A percentile compares a stretch with the other conserved stretches of the same genome.
These are phyloP conservation scores for Hymenoscyphus fructigenus DNA, from an alignment of 2,329 filamentous ascomycete species.

Conservation along the genomic window DNA sequence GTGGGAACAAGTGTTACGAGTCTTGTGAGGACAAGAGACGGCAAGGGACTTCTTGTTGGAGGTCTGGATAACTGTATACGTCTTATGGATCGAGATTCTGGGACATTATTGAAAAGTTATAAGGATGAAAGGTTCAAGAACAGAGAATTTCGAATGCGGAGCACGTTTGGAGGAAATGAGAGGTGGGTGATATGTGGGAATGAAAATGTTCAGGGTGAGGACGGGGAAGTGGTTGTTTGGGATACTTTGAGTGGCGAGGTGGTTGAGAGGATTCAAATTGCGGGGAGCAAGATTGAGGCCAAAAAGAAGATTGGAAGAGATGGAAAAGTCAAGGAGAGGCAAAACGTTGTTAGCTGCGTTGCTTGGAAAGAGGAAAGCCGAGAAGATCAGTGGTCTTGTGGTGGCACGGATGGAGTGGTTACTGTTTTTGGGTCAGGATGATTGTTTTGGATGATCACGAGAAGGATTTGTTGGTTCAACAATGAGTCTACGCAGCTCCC, in stretches of 20 bases:
- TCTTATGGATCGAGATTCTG: conserved; percentile 76
- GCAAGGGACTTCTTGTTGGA: conserved; percentile 71
- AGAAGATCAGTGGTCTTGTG: conserved; percentile 64
- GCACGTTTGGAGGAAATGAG: conserved; percentile 69
- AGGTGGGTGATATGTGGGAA: conserved; percentile 78
- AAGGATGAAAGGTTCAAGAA: conserved; percentile 49
- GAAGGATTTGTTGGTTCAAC: not conserved
- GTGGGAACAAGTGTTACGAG: conserved; percentile 74
- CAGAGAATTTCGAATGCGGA: conserved; percentile 31
- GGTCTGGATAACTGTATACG: conserved; percentile 74
- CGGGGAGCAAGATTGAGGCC: conserved; percentile 27
- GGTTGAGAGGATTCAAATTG: conserved; percentile 58
- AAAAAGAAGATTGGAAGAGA: conserved; percentile 58
- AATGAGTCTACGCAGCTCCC: not conserved
- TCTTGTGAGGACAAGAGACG: conserved; percentile 68
- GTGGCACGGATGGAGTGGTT: conserved; percentile 64
- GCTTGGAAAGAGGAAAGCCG: conserved; percentile 63
- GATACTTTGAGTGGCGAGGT: conserved; percentile 75
- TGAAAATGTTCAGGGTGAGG: conserved; percentile 47
- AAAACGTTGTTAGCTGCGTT: conserved; percentile 60
- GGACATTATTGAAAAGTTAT: conserved; percentile 73
- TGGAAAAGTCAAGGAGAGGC: conserved; percentile 58
- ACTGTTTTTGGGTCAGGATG: conserved; percentile 54
- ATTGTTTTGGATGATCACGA: not conserved
- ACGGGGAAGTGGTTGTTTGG: conserved; percentile 64